A percentile compares a stretch with the other conserved stretches of the same genome.
These are phyloP conservation scores for Xylariaceae sp. DNA, from an alignment of 2,329 filamentous ascomycete species.

Conservation along the genomic window DNA sequence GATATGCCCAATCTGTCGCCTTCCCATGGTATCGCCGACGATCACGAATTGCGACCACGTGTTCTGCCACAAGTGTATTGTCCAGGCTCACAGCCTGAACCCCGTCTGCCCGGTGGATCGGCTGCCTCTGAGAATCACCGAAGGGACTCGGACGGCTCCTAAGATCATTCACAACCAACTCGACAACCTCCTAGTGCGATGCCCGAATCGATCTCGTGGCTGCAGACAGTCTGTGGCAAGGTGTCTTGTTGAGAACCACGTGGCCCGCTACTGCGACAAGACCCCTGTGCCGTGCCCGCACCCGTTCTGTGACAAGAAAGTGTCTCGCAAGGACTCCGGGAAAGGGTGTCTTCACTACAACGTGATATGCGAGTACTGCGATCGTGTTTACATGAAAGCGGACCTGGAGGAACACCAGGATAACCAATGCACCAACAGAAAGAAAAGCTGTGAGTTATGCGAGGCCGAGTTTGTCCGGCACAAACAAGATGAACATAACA, in stretches of 20 bases:
- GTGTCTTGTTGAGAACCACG: slow-evolving; percentile 51
- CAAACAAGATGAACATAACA: slow-evolving; percentile 43
- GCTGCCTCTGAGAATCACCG: slow-evolving; percentile 34
- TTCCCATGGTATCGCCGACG: slow-evolving; percentile 54
- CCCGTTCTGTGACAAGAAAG: slow-evolving; percentile 44
- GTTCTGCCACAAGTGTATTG: slow-evolving; percentile 56
- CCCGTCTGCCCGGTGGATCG: slow-evolving; percentile 55
- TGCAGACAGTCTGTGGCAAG: slow-evolving; percentile 49
- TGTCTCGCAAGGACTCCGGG: slow-evolving; percentile 47
- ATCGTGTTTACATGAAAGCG: slow-evolving; percentile 42
- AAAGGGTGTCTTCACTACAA: slow-evolving; percentile 52
- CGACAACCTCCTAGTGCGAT: slow-evolving; percentile 53
- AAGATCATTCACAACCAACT: slow-evolving; percentile 56
- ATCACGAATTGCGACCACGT: slow-evolving; percentile 61
- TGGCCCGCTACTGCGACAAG: slow-evolving; percentile 52
- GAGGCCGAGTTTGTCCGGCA: slow-evolving; percentile 40
- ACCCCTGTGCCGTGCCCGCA: slow-evolving; percentile 53
- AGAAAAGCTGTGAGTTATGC: slow-evolving; percentile 47
- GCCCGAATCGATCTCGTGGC: slow-evolving; percentile 48
- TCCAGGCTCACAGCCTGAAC: slow-evolving; percentile 39
- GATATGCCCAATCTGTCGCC: slow-evolving; percentile 53
- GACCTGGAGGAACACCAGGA: slow-evolving; percentile 43
- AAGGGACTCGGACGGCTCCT: slow-evolving; percentile 32
- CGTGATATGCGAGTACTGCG: slow-evolving; percentile 50
- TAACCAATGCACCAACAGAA: slow-evolving; percentile 41